Evolutionary conservation across 441 rosid genomes (phyloP).

Genomic region (Pelargonium citronellum): DNA sequence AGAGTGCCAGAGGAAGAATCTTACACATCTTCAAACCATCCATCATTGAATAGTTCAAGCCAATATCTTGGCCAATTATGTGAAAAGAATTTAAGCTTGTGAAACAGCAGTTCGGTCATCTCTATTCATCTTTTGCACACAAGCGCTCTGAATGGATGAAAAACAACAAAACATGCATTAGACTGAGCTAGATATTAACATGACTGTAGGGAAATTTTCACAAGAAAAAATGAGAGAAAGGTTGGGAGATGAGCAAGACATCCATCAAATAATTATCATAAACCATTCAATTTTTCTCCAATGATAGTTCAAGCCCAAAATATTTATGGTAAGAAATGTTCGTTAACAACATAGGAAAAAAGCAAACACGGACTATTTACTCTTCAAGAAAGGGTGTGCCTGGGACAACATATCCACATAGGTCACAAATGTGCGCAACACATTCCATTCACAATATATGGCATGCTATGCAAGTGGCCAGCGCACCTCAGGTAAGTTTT

Average conservation of each 20-base stretch:
- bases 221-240: no score
- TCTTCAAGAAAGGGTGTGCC: no score
- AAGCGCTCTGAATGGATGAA: conserved; percentile 51
- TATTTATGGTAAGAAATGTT: no score
- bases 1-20: neutral
- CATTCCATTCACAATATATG: no score
- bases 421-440: no score
- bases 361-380: no score
- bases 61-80: conserved; percentile 7
- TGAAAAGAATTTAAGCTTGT: conserved; percentile 6
- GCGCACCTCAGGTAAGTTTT: neutral
- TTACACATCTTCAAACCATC: neutral
- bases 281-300: neutral
- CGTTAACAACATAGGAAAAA: no score
- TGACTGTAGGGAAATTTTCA: no score
- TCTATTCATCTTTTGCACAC: conserved; percentile 59
- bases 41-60: neutral
- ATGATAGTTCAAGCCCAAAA: neutral
- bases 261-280: neutral
- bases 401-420: no score
- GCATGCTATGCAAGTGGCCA: neutral
- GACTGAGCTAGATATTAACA: neutral
- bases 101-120: neutral
- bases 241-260: neutral
- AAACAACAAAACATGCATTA: conserved; percentile 13